A percentile compares a stretch with the other conserved stretches of the same genome.
These are phyloP conservation scores for Aaosphaeria arxii DNA, from an alignment of 2,329 filamentous ascomycete genomes.

Conservation along the genomic window DNA sequence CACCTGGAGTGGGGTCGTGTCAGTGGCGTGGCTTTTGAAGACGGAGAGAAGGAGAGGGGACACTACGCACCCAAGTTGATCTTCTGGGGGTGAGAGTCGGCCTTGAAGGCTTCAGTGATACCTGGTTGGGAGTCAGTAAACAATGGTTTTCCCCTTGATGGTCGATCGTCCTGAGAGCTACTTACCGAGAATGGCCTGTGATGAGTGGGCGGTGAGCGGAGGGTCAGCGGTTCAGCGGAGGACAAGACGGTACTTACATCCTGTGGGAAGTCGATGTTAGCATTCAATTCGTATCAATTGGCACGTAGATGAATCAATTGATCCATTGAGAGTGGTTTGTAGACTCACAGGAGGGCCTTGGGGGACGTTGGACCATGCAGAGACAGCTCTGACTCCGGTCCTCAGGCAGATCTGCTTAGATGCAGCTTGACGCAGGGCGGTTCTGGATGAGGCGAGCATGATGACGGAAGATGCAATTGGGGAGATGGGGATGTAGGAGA, in stretches of 20 bases:
- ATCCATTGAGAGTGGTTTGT: too few relatives aligned
- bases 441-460: conserved; percentile 38
- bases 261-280: conserved; percentile 22
- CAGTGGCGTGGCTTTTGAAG: too few relatives aligned
- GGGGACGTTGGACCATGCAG: conserved; percentile 85
- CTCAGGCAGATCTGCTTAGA: conserved; percentile 31
- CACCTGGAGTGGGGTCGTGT: conserved; percentile 54
- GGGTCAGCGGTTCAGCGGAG: neutral
- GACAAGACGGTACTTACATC: conserved; percentile 26
- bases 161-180: conserved; percentile 13
- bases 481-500: conserved; percentile 5
- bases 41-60: neutral
- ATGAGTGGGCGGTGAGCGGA: conserved; percentile 17
- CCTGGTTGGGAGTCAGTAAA: conserved; percentile 47
- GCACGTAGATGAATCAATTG: conserved; percentile 1
- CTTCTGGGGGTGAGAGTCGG: conserved; percentile 88
- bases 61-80: conserved; percentile 85
- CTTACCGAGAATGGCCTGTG: conserved; percentile 73
- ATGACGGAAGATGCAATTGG: conserved; percentile 9
- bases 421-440: conserved; percentile 37
- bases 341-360: conserved; percentile 87
- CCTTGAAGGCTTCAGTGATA: conserved; percentile 99
- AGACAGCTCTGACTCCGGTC: conserved; percentile 59
- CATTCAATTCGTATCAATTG: conserved; percentile 10
- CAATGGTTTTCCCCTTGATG: neutral